Conservation (phyloP, 2,329 filamentous ascomycete genomes). For the Ramularia collo-cygni region DNA sequence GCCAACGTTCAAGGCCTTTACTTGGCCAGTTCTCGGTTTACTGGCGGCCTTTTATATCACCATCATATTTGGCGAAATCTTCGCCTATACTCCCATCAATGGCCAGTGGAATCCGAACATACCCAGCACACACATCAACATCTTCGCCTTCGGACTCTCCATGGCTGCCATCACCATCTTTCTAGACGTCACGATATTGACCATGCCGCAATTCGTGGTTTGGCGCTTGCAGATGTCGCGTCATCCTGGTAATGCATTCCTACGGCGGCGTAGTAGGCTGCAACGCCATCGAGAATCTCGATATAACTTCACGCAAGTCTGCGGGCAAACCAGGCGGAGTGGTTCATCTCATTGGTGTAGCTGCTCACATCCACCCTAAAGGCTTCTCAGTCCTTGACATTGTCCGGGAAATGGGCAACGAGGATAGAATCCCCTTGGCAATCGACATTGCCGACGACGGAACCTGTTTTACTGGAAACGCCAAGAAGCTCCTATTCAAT, state of each 20-base stretch:
- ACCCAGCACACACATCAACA: too few relatives aligned
- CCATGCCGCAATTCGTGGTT: too few relatives aligned
- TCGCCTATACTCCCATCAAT: too few relatives aligned
- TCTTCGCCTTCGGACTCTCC: too few relatives aligned
- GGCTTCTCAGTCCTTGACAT: neutral
- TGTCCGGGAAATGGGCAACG: neutral
- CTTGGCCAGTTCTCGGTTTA: too few relatives aligned
- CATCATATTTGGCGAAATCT: too few relatives aligned
- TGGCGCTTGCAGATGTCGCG: conserved; percentile 11
- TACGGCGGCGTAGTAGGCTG: conserved; percentile 32
- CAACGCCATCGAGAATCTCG: conserved; percentile 29
- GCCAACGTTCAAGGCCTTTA: too few relatives aligned
- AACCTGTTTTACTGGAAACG: neutral
- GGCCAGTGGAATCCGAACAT: too few relatives aligned
- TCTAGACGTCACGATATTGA: too few relatives aligned
- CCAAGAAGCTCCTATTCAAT: neutral
- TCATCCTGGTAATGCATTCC: conserved; percentile 31
- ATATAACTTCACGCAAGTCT: conserved; percentile 22
- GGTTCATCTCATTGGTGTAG: conserved; percentile 29
- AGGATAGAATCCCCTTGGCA: neutral
- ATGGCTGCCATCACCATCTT: too few relatives aligned
- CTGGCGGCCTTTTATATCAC: too few relatives aligned
- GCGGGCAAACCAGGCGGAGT: conserved; percentile 30
- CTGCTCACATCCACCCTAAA: conserved; percentile 24
- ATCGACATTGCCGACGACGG: neutral